Evolutionary conservation across 192 early-diverging fungal genomes (phyloP).

Genomic region (Podila epigama): DNA sequence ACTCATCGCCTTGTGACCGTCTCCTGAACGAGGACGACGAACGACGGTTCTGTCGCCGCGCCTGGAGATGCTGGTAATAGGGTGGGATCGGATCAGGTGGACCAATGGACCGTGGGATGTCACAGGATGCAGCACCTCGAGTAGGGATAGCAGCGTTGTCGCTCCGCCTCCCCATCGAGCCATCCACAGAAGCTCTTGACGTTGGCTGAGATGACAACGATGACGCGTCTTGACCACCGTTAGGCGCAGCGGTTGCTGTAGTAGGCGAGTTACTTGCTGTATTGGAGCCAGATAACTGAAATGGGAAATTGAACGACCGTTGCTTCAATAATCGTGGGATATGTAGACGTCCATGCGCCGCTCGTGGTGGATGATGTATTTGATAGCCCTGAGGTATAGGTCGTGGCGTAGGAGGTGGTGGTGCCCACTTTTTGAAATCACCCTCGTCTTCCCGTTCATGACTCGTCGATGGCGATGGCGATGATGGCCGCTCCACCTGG

Average conservation of each 20-base stretch:
- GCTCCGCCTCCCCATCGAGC: background rate
- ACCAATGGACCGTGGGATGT: conserved; percentile 23
- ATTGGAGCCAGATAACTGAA: background rate
- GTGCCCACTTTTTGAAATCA: background rate
- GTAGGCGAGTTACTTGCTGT: background rate
- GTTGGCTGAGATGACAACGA: too few relatives aligned
- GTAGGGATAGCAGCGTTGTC: background rate
- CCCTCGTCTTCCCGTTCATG: too few relatives aligned
- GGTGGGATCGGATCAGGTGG: conserved; percentile 46
- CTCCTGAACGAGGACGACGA: conserved; percentile 14
- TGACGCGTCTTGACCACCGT: too few relatives aligned
- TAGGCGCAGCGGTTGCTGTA: too few relatives aligned
- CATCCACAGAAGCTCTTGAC: conserved; percentile 17
- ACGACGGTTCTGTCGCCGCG: conserved; percentile 9
- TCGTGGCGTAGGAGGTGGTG: background rate
- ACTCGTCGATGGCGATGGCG: too few relatives aligned
- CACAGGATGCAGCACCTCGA: conserved; percentile 1
- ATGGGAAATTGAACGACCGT: conserved; percentile 44
- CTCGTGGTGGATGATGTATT: background rate
- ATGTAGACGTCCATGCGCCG: conserved; percentile 13
- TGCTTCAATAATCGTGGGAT: conserved; percentile 32
- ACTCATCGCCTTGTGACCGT: conserved; percentile 29
- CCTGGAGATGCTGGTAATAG: conserved; percentile 43
- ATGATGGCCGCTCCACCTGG: background rate
- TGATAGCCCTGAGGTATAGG: background rate